These are phyloP conservation scores for Hymenoscyphus infarciens DNA, from an alignment of 2,329 filamentous ascomycete species.

Conservation along the genomic window DNA sequence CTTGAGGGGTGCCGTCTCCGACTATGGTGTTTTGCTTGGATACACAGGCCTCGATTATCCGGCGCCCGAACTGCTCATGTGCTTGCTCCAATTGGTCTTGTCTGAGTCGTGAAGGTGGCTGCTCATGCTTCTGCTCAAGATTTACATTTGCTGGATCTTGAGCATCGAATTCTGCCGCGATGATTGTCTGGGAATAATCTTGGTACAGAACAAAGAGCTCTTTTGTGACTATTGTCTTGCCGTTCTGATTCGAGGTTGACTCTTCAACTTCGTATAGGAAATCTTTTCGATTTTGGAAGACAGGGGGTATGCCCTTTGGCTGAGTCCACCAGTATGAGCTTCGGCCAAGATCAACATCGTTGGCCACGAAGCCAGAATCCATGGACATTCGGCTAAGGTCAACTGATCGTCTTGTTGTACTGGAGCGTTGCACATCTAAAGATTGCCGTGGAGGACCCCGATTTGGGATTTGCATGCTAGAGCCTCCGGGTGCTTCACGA, in stretches of 20 bases:
- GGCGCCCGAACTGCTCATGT: slow-evolving; percentile 76
- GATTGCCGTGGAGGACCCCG: slow-evolving; percentile 52
- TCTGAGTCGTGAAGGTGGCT: slow-evolving; percentile 73
- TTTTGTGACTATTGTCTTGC: slow-evolving; percentile 69
- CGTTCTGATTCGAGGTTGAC: slow-evolving; percentile 64
- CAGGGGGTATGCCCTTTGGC: slow-evolving; percentile 72
- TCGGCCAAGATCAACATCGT: slow-evolving; percentile 75
- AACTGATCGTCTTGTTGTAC: slow-evolving; percentile 51
- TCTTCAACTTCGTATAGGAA: slow-evolving; percentile 81
- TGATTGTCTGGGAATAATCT: slow-evolving; percentile 92
- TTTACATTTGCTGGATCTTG: slow-evolving; percentile 68
- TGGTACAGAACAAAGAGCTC: slow-evolving; percentile 86
- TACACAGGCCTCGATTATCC: slow-evolving; percentile 66
- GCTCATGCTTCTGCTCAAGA: slow-evolving; percentile 82
- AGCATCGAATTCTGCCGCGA: slow-evolving; percentile 76
- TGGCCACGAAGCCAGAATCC: slow-evolving; percentile 81
- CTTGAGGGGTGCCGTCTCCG: slow-evolving; percentile 77
- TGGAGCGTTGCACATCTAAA: slow-evolving; percentile 57
- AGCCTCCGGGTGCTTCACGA: slow-evolving; percentile 13
- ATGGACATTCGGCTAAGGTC: slow-evolving; percentile 72
- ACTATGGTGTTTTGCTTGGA: slow-evolving; percentile 76
- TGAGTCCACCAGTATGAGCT: slow-evolving; percentile 85
- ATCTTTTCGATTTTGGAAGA: slow-evolving; percentile 78
- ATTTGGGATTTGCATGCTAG: slow-evolving; percentile 26
- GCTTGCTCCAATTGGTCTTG: slow-evolving; percentile 91